These are phyloP conservation scores for Fragaria nilgerrensis DNA, from an alignment of 306 rosid species.

Conservation along the genomic window DNA sequence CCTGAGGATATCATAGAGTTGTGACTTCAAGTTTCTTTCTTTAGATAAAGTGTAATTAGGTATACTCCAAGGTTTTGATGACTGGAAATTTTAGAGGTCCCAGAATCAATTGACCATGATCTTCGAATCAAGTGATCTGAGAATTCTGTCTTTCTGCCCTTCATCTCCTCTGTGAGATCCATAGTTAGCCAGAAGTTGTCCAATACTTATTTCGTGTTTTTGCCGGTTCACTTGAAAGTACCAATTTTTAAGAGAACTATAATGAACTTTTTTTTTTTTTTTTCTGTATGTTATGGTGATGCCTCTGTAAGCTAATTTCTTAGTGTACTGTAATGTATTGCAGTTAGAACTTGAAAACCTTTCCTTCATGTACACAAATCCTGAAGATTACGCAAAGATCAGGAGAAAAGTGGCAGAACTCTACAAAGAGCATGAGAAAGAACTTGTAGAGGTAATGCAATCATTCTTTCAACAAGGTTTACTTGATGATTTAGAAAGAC, in stretches of 20 bases:
- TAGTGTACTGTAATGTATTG: constrained; percentile 28
- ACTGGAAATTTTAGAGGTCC: neutral
- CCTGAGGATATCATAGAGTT: neutral
- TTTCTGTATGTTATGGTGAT: neutral
- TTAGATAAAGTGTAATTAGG: neutral
- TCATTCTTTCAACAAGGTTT: constrained; percentile 14
- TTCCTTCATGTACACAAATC: constrained; percentile 89
- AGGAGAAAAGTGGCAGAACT: constrained; percentile 85
- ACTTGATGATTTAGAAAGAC: constrained; percentile 11
- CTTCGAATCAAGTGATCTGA: neutral
- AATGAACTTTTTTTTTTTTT: neutral
- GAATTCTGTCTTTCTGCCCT: neutral
- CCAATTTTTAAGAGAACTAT: neutral
- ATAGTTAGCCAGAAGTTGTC: neutral
- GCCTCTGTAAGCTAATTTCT: constrained; percentile 13
- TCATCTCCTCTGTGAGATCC: neutral
- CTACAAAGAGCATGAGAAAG: constrained; percentile 89
- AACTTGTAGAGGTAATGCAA: constrained; percentile 74
- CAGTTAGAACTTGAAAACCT: constrained; percentile 98
- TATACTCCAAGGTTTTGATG: neutral
- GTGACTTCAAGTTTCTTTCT: neutral
- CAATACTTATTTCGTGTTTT: neutral
- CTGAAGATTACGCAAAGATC: constrained; percentile 91
- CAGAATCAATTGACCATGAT: neutral
- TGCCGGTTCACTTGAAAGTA: neutral